phyloP scores from a whole-genome alignment of 179 eudicot species.

The Amaranthus tricolor region DNA sequence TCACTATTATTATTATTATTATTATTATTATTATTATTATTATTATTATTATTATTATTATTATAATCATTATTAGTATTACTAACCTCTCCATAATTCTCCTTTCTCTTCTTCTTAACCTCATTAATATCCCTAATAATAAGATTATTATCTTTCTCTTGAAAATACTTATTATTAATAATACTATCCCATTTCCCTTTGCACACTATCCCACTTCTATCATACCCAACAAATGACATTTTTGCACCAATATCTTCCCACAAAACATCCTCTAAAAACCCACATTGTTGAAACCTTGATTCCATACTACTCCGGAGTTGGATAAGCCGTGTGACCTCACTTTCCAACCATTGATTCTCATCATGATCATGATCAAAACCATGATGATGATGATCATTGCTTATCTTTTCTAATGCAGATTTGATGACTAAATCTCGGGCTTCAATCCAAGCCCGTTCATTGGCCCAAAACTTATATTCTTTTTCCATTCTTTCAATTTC shows the following conservation, averaged over 20 bases:
- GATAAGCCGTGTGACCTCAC: constrained; percentile 45
- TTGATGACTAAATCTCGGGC: constrained; percentile 63
- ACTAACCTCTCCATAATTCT: constrained; percentile 28
- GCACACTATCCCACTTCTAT: constrained; percentile 40
- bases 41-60: background rate
- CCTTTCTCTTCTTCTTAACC: constrained; percentile 37
- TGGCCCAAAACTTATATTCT: constrained; percentile 70
- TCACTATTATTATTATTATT: background rate
- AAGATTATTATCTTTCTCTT: constrained; percentile 24
- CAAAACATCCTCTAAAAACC: constrained; percentile 38
- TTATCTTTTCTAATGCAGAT: constrained; percentile 52
- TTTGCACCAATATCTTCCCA: constrained; percentile 65
- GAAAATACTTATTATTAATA: constrained; percentile 22
- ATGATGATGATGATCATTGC: background rate
- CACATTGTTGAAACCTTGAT: constrained; percentile 45
- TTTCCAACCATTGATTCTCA: constrained; percentile 43
- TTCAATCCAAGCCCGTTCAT: constrained; percentile 73
- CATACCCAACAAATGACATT: constrained; percentile 52
- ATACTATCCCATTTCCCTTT: constrained; percentile 58
- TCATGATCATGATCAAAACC: background rate
- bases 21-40: background rate
- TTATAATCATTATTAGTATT: background rate
- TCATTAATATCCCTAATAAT: constrained; percentile 1
- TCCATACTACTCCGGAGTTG: constrained; percentile 50
- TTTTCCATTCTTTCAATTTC: constrained; percentile 50